Evolutionary conservation across 169 alveolate species (phyloP).

Genomic region (Eimeria necatrix): DNA sequence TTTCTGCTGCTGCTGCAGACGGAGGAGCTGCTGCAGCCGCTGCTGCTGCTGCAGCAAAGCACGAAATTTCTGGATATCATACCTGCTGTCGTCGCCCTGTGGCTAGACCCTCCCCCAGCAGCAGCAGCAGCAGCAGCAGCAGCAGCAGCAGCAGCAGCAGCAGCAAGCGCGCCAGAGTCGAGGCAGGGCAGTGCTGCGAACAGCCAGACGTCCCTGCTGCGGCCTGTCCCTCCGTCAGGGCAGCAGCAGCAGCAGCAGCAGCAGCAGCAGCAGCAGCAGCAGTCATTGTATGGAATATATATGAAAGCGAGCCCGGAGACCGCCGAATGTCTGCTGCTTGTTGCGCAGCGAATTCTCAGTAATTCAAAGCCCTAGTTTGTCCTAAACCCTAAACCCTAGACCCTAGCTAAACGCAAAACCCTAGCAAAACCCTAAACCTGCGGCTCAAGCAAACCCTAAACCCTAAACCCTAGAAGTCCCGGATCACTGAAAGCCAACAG

Average conservation of each 20-base stretch:
- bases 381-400: not conserved
- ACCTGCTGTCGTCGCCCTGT: conserved; percentile 26
- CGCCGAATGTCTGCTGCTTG: conserved; percentile 39
- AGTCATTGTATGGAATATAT: conserved; percentile 16
- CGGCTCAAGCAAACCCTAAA: too few relatives aligned
- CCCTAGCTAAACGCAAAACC: conserved; percentile 5
- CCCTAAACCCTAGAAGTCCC: too few relatives aligned
- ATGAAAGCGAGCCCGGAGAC: conserved; percentile 26
- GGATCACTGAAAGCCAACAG: too few relatives aligned
- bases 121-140: conserved; percentile 48
- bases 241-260: not conserved
- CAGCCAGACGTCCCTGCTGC: conserved; percentile 39
- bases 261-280: conserved; percentile 65
- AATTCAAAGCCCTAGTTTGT: conserved; percentile 5
- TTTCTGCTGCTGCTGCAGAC: conserved; percentile 63
- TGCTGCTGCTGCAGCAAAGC: conserved; percentile 71
- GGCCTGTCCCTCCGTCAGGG: too few relatives aligned
- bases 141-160: conserved; percentile 16
- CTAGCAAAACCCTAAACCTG: not conserved
- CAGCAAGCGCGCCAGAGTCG: conserved; percentile 15
- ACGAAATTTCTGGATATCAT: conserved; percentile 15
- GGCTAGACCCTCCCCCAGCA: conserved; percentile 55
- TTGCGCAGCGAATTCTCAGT: conserved; percentile 49
- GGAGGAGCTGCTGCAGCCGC: conserved; percentile 57
- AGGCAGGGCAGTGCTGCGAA: not conserved